A percentile compares a stretch with the other conserved stretches of the same genome.
These are phyloP conservation scores for Lyophyllum decastes DNA, from an alignment of 768 basidiomycete species.

Conservation along the genomic window DNA sequence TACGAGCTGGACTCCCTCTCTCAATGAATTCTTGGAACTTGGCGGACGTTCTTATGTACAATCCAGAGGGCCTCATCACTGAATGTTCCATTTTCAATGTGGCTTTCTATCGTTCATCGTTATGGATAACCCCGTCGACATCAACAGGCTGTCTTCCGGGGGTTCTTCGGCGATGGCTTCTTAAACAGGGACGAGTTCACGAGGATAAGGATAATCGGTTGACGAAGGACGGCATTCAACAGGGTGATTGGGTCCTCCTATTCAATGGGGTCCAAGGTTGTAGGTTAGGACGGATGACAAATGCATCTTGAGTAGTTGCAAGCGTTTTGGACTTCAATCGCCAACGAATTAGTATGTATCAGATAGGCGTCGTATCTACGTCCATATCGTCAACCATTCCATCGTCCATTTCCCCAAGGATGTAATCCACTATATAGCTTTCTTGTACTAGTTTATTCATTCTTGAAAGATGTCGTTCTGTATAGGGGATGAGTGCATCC, in stretches of 20 bases:
- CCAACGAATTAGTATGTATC: background rate
- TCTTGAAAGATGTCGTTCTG: slow-evolving; percentile 86
- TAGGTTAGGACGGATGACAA: slow-evolving; percentile 50
- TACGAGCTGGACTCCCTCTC: slow-evolving; percentile 47
- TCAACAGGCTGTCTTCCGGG: slow-evolving; percentile 72
- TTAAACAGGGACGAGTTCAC: slow-evolving; percentile 56
- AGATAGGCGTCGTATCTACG: slow-evolving; percentile 28
- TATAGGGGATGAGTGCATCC: slow-evolving; percentile 89
- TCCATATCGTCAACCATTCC: slow-evolving; percentile 65
- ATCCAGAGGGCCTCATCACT: slow-evolving; percentile 46
- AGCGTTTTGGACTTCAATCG: background rate
- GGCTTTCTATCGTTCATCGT: slow-evolving; percentile 55
- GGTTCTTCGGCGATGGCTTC: slow-evolving; percentile 67
- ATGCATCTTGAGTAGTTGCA: background rate
- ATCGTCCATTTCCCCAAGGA: slow-evolving; percentile 86
- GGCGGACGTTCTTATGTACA: slow-evolving; percentile 69
- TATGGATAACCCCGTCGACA: slow-evolving; percentile 69
- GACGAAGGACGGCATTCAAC: slow-evolving; percentile 39
- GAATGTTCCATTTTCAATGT: slow-evolving; percentile 76
- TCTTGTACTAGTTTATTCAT: slow-evolving; percentile 90
- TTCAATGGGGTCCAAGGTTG: slow-evolving; percentile 78
- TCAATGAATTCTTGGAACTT: slow-evolving; percentile 25
- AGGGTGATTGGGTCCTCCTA: slow-evolving; percentile 67
- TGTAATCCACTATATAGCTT: slow-evolving; percentile 92
- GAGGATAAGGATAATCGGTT: slow-evolving; percentile 50